Conservation (phyloP, 768 basidiomycete genomes). For the Pleurotus eryngii region DNA sequence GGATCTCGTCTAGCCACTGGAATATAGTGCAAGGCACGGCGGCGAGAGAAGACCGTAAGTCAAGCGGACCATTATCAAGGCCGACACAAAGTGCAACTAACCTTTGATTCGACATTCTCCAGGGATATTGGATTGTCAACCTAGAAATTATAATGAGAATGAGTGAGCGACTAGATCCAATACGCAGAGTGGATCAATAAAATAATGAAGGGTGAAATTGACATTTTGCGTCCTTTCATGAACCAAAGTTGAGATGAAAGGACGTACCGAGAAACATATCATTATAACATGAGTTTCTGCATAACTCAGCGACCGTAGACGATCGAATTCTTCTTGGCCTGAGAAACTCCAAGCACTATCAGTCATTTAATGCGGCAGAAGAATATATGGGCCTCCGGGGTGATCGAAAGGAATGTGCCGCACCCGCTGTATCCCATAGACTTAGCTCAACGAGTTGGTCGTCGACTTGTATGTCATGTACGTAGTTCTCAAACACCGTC, state of each 20-base stretch:
- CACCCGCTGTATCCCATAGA: constrained; percentile 97
- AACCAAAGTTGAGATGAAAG: neutral
- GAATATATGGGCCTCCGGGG: neutral
- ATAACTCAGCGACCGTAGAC: constrained; percentile 90
- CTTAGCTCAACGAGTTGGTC: constrained; percentile 88
- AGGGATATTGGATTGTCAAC: constrained; percentile 94
- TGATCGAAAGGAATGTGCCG: constrained; percentile 17
- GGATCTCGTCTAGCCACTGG: constrained; percentile 91
- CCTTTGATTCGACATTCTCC: constrained; percentile 95
- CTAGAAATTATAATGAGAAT: constrained; percentile 28
- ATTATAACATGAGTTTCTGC: constrained; percentile 96
- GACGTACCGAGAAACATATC: constrained; percentile 88
- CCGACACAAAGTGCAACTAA: constrained; percentile 20
- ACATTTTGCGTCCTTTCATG: neutral
- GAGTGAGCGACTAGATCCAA: too few relatives aligned
- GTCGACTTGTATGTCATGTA: constrained; percentile 84
- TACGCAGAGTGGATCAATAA: too few relatives aligned
- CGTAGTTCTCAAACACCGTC: constrained; percentile 97
- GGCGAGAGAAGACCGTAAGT: neutral
- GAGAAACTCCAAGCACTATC: constrained; percentile 16
- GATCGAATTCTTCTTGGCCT: constrained; percentile 97
- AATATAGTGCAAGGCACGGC: neutral
- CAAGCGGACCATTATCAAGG: neutral
- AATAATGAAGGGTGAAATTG: neutral
- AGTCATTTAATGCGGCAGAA: constrained; percentile 15